Conservation (phyloP, 2,329 filamentous ascomycete genomes). For the Aspergillus sergii region DNA sequence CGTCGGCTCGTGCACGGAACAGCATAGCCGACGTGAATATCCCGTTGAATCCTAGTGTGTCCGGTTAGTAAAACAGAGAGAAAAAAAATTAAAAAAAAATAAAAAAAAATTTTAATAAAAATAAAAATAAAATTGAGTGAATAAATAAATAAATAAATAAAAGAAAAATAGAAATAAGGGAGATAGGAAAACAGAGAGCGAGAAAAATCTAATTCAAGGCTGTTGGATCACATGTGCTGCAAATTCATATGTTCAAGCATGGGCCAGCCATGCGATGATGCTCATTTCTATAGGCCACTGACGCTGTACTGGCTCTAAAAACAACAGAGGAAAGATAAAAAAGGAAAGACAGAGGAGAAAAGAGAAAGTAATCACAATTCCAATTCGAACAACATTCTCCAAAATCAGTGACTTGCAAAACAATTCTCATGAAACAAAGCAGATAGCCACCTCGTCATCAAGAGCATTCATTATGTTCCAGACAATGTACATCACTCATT, state of each 20-base stretch:
- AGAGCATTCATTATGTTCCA: neutral
- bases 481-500: conserved; percentile 7
- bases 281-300: conserved; percentile 3
- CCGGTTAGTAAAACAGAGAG: neutral
- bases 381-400: neutral
- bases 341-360: neutral
- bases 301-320: conserved; percentile 5
- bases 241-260: neutral
- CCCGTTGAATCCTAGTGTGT: neutral
- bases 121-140: too few relatives aligned
- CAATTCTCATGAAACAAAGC: neutral
- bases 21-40: neutral
- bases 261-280: conserved; percentile 7
- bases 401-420: neutral
- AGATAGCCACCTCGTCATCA: neutral
- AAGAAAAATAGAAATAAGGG: too few relatives aligned
- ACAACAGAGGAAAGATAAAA: neutral
- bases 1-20: conserved; percentile 3
- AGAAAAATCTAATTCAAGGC: neutral
- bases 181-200: too few relatives aligned
- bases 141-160: too few relatives aligned
- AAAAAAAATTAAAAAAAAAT: neutral
- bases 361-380: neutral
- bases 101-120: neutral
- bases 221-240: neutral